phyloP scores from a whole-genome alignment of 2,329 filamentous ascomycete species.

The Endothia cerciana region DNA sequence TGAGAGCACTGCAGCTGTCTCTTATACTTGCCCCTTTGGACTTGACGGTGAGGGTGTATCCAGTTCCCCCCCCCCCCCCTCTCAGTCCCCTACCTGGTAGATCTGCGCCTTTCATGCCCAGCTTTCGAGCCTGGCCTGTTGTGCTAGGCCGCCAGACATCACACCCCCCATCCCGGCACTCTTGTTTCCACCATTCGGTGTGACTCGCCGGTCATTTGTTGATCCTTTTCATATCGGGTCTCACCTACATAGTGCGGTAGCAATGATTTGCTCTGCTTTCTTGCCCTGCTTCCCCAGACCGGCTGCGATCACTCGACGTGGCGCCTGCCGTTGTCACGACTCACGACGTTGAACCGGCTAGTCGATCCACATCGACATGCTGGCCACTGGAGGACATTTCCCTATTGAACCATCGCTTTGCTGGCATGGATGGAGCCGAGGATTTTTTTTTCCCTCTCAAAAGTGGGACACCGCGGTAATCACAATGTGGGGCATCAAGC shows the following conservation, averaged over 20 bases:
- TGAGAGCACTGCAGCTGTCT: neutral
- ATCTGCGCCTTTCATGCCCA: conserved; percentile 9
- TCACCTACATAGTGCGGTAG: conserved; percentile 9
- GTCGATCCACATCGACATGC: conserved; percentile 40
- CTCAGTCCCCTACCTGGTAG: conserved; percentile 18
- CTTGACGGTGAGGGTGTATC: conserved; percentile 4
- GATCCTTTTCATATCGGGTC: conserved; percentile 6
- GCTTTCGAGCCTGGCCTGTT: conserved; percentile 1
- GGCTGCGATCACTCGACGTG: conserved; percentile 40
- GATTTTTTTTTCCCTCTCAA: conserved; percentile 29
- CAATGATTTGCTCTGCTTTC: conserved; percentile 31
- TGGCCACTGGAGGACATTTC: conserved; percentile 41
- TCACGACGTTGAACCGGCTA: conserved; percentile 36
- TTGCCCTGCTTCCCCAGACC: conserved; percentile 30
- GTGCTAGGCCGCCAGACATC: conserved; percentile 24
- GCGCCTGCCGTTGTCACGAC: conserved; percentile 39
- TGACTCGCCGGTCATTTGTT: conserved; percentile 14
- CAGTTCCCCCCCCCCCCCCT: too few relatives aligned
- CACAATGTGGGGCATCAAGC: conserved; percentile 24
- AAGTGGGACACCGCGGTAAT: conserved; percentile 28
- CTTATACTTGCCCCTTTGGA: neutral
- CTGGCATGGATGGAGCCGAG: conserved; percentile 32
- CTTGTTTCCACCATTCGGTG: conserved; percentile 16
- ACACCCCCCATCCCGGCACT: conserved; percentile 13
- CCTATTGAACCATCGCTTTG: conserved; percentile 35